A percentile compares a stretch with the other conserved stretches of the same genome.
Conservation (phyloP, 768 basidiomycete genomes). For the Erythrobasidium yunnanense region DNA sequence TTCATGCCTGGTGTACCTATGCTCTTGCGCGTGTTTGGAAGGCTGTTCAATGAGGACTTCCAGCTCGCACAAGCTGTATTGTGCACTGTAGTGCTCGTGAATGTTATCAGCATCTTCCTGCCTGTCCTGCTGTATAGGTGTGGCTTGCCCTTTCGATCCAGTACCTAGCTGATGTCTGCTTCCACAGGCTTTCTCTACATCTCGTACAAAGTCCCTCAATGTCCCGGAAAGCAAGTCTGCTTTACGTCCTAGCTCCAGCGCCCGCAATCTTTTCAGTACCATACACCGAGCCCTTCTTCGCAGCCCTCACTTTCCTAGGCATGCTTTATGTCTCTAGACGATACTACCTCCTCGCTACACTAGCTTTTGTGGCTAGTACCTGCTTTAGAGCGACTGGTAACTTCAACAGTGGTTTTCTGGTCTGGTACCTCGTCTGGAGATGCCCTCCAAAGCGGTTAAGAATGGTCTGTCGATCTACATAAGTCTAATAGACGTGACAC, state of each 20-base stretch:
- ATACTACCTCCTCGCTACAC: constrained; percentile 44
- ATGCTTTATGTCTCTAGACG: constrained; percentile 31
- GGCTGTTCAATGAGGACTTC: not conserved
- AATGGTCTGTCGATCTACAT: not conserved
- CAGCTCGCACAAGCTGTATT: not conserved
- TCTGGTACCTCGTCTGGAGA: constrained; percentile 5
- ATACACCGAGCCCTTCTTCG: constrained; percentile 78
- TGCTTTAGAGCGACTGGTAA: constrained; percentile 68
- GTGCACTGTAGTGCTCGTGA: constrained; percentile 31
- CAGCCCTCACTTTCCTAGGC: constrained; percentile 66
- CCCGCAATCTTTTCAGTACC: constrained; percentile 63
- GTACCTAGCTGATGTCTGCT: too few species aligned
- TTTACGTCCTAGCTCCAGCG: constrained; percentile 71
- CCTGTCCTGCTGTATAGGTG: constrained; percentile 40
- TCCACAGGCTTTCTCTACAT: too few species aligned
- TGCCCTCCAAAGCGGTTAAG: not conserved
- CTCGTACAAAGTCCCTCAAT: too few species aligned
- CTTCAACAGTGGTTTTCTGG: constrained; percentile 57
- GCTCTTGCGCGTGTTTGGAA: constrained; percentile 43
- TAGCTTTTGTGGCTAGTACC: constrained; percentile 56
- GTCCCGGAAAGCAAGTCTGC: constrained; percentile 54
- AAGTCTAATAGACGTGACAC: not conserved
- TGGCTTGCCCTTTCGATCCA: constrained; percentile 32
- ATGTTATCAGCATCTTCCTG: constrained; percentile 34
- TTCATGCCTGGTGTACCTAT: constrained; percentile 64